Evolutionary conservation across 2,329 filamentous ascomycete species (phyloP).

Genomic region (Colletotrichum karsti): DNA sequence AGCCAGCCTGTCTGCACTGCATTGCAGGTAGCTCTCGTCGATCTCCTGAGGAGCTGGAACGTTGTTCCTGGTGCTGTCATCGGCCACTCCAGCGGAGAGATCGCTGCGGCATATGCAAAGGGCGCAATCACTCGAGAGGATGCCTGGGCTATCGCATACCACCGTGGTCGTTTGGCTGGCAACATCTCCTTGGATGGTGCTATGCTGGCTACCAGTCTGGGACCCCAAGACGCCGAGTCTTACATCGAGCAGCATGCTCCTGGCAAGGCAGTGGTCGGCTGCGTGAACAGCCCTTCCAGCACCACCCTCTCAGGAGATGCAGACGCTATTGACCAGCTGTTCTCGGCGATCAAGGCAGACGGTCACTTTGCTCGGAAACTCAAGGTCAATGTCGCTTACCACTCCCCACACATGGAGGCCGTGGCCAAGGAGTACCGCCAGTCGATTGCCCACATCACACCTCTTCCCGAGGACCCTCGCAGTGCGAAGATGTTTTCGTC

Average conservation of each 20-base stretch:
- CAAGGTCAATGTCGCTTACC: constrained; percentile 38
- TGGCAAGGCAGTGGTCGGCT: too few relatives aligned
- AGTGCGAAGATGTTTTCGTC: too few relatives aligned
- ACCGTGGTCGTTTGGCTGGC: constrained; percentile 11
- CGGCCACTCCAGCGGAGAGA: constrained; percentile 60
- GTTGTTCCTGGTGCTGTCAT: constrained; percentile 46
- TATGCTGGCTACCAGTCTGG: constrained; percentile 35
- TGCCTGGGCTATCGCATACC: constrained; percentile 36
- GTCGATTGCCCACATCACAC: too few relatives aligned
- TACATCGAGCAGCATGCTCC: background rate
- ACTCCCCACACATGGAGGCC: constrained; percentile 38
- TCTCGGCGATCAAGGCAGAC: constrained; percentile 29
- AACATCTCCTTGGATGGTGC: constrained; percentile 25
- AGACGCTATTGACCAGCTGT: constrained; percentile 34
- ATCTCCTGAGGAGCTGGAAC: constrained; percentile 37
- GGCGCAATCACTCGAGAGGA: constrained; percentile 43
- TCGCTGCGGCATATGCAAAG: constrained; percentile 58
- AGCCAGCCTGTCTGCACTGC: constrained; percentile 43
- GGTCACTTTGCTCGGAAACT: constrained; percentile 33
- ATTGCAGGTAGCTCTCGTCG: constrained; percentile 37
- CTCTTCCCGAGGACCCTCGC: too few relatives aligned
- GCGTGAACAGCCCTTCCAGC: constrained; percentile 32
- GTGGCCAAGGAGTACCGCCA: too few relatives aligned
- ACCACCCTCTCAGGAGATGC: constrained; percentile 38
- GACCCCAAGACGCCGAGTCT: constrained; percentile 29